Evolutionary conservation across 75 land plant genomes (phyloP), one percentile per base, ranked within the genome.

Genomic region (Isoetes taiwanensis): DNA sequence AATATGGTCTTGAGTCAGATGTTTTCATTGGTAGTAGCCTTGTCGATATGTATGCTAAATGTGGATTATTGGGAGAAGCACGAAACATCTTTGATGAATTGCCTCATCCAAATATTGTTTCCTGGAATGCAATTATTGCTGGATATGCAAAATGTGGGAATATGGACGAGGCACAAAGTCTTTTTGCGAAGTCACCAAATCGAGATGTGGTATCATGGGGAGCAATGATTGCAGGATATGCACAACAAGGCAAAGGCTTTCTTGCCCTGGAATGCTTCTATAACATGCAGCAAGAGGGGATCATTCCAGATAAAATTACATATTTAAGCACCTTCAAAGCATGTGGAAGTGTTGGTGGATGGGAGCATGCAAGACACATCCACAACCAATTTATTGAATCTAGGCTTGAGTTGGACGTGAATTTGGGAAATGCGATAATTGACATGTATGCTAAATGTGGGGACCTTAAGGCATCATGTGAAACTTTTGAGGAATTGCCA

Each of bases 171-270:
- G 60, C 60, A 11, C 60, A n/a, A 11, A 33, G 37, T 14, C 21
- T 58, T 14, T 58, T 58, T 58, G 60, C 33, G 3, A 24, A 34
- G 52, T n/a, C 37, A 3, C 50, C 60, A 3, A 3, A 4, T 3
- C 60, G n/a, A 11, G 6, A 25, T 33, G 16, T 58, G 20, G 48
- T 58, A 3, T 58, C 60, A 11, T 58, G 60, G 60, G 5, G 48
- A 2, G 48, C 30, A 23, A 41, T 58, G 8, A 58, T 58, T 3
- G 19, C 14, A 30, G 60, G 60, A 16, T 35, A 58, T 35, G 60
- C 19, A 2, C 32, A 58, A 5, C 9, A 34, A 2, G 50, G 17
- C 12, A 19, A 58, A 34, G 60, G 60, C 16, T n/a, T 34, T 41
- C 20, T 16, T 3, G 60, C 60, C 16, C 23, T 58, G 16, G 32